Evolutionary conservation across 2,329 filamentous ascomycete genomes (phyloP), one percentile per base, ranked within the genome.

Genomic region (Aureobasidium sp.): DNA sequence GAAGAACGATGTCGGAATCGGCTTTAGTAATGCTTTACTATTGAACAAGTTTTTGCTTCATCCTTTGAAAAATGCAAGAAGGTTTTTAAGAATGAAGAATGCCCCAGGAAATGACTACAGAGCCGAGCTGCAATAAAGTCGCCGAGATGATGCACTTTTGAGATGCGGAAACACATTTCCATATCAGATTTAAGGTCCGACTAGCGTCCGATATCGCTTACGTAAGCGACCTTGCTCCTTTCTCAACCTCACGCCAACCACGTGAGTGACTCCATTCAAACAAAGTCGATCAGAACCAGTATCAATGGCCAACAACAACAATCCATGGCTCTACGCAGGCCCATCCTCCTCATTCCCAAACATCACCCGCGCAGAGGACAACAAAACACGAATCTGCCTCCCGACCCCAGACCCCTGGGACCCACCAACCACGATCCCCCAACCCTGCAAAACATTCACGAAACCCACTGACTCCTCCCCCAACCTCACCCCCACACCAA

Each of bases 391-490:
- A 60, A 17, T 60, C 50, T 60, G 57, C 49, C 43, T 59, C 15
- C 21, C 38, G 40, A 37, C 23, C 2, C 46, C 25, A 21, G 47
- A 43, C 43, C 43, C 60, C 27, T 58, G 29, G 46, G 53, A 51
- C 21, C 13, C 31, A 46, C 21, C 42, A 23, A 4, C 9, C 33
- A 23, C 23, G 47, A 3, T 38, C 43, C 54, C 25, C 54, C 64
- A 37, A 64, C 59, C 19, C 64, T 66, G n/a, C 87, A 84, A 75
- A 85, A 82, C 65, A 79, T 84, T 19, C 84, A 86, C 63, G 72
- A 66, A 33, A 60, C 64, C 45, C 7, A 9, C 45, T 31, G 23
- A 31, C 23, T 13, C 42, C 8, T 47, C 38, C 0, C 40, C 62
- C 29, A 43, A 60, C 17, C 60, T 61, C 13, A 47, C 58, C 8